These are phyloP conservation scores for Globisporangium emineosum DNA, from an alignment of 352 stramenopile genomes.

Conservation along the genomic window DNA sequence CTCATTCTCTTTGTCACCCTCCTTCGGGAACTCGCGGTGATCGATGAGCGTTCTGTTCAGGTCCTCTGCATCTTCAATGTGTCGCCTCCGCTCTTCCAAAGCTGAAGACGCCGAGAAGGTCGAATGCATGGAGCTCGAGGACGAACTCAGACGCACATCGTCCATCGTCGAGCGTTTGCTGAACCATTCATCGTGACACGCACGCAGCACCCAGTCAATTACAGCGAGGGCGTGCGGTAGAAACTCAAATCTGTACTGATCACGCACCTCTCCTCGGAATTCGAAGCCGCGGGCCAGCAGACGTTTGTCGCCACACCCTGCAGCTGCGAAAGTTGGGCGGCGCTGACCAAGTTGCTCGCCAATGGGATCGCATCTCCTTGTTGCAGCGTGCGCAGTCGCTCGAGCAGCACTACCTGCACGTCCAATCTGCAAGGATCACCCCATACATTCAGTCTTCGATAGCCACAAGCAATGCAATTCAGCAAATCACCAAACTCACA, in stretches of 20 bases:
- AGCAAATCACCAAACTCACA: too few relatives aligned
- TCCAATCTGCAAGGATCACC: conserved; percentile 8
- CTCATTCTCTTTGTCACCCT: neutral
- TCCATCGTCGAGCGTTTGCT: conserved; percentile 19
- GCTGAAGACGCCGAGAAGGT: conserved; percentile 9
- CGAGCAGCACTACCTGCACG: conserved; percentile 12
- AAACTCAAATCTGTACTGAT: neutral
- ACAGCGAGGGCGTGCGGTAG: neutral
- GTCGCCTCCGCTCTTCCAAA: conserved; percentile 4
- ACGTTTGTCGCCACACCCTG: conserved; percentile 6
- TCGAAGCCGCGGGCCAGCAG: conserved; percentile 25
- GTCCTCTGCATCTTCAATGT: conserved; percentile 7
- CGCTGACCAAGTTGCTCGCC: neutral
- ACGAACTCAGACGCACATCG: conserved; percentile 22
- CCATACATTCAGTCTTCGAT: neutral
- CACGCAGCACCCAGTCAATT: neutral
- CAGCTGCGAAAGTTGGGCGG: neutral
- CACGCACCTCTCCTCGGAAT: conserved; percentile 19
- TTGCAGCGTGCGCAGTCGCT: conserved; percentile 16
- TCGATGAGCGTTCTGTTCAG: neutral
- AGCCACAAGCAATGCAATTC: too few relatives aligned
- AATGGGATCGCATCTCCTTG: conserved; percentile 8
- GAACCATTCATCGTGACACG: neutral
- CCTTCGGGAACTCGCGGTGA: neutral
- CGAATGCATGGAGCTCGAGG: conserved; percentile 20